Percentiles rank a stretch among this genome's conserved stretches.
Conservation (phyloP, 441 rosid species). For the Pelargonium hybrid region DNA sequence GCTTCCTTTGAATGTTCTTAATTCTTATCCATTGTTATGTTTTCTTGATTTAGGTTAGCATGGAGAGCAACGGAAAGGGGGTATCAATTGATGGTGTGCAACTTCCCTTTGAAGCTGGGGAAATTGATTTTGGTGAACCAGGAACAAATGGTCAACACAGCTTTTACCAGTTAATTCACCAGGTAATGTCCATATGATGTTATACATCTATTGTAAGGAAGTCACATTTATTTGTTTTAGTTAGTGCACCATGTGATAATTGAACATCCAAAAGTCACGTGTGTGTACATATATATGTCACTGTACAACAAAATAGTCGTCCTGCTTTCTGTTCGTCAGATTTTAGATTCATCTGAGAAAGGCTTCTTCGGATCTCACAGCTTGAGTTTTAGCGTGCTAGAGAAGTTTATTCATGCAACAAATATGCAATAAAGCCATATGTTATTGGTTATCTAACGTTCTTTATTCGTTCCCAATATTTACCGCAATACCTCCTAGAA, state of each 20-base stretch:
- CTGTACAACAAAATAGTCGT: not conserved
- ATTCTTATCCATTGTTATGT: slow-evolving; percentile 7
- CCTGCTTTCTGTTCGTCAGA: not conserved
- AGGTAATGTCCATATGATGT: slow-evolving; percentile 34
- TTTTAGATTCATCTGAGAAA: not conserved
- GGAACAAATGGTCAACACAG: slow-evolving; percentile 98
- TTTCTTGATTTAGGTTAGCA: slow-evolving; percentile 59
- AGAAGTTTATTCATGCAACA: not conserved
- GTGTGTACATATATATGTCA: not conserved
- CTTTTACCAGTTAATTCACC: slow-evolving; percentile 96
- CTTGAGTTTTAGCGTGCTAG: not conserved
- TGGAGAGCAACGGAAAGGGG: slow-evolving; percentile 99
- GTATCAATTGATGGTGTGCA: slow-evolving; percentile 83
- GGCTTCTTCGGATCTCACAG: not conserved
- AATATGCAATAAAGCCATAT: not conserved
- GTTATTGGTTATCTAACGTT: not conserved
- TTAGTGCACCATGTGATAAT: not conserved
- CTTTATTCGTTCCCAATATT: not conserved
- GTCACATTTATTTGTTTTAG: no score
- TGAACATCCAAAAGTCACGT: not conserved
- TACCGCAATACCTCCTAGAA: not conserved
- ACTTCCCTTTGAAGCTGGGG: slow-evolving; percentile 80
- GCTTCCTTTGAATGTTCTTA: slow-evolving; percentile 5
- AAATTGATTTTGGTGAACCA: slow-evolving; percentile 97
- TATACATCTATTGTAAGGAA: not conserved